These are phyloP conservation scores for Beverwykella pulmonaria DNA, from an alignment of 495 filamentous ascomycete genomes.

Conservation along the genomic window DNA sequence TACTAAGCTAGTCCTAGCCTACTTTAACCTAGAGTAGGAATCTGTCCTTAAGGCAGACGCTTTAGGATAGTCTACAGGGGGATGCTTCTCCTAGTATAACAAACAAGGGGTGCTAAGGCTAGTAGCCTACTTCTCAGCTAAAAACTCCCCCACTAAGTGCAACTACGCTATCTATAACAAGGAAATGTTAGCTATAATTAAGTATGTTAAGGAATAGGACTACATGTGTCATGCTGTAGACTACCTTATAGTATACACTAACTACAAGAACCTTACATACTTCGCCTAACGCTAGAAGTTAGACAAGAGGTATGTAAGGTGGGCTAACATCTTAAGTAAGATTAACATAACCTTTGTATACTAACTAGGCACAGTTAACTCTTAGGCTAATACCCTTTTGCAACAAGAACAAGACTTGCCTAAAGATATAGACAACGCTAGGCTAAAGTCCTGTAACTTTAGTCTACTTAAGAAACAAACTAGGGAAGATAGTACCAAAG, in stretches of 20 bases:
- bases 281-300: not conserved
- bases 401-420: not conserved
- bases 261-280: not conserved
- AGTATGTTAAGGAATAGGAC: not conserved
- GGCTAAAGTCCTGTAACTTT: too few species aligned
- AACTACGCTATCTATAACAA: slow-evolving; percentile 5
- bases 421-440: not conserved
- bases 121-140: slow-evolving; percentile 1
- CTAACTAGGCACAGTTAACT: not conserved
- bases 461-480: too few species aligned
- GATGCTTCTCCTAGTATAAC: not conserved
- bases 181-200: not conserved
- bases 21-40: not conserved
- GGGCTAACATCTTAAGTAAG: not conserved
- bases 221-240: not conserved
- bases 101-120: not conserved
- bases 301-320: not conserved
- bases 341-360: not conserved
- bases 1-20: not conserved
- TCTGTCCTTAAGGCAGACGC: not conserved
- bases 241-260: not conserved
- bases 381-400: not conserved
- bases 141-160: not conserved
- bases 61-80: not conserved
- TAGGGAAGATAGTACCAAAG: too few species aligned